Evolutionary conservation across 2,329 filamentous ascomycete genomes (phyloP), one percentile per base, ranked within the genome.

Genomic region (Fusarium cyanostomum): DNA sequence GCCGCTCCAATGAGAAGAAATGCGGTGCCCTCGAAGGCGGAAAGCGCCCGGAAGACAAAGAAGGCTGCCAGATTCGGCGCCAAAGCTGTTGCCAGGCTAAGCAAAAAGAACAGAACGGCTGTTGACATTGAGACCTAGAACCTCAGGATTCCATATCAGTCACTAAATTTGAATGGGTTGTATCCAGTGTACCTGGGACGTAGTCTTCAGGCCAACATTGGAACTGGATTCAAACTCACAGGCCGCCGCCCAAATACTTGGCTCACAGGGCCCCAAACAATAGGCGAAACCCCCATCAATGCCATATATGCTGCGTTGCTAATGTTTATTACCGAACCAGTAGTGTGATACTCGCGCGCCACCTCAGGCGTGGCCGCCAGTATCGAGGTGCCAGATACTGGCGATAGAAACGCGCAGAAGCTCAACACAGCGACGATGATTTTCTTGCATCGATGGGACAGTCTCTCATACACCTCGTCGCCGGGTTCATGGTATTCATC

Each of bases 231-330:
- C 15, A 18, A 46, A 73, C 78, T 67, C 69, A 84, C 82, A 50
- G 74, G 74, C 62, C 81, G 75, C 53, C 84, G 76, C 5, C 84
- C 84, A 64, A 81, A 85, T 8, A 86, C 80, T 60, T 85, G 82
- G 54, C 85, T 86, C 37, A 90, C 75, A 0, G 89, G 88, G 0
- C 88, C 88, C 81, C 87, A 91, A 49, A 91, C 82, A 11, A 85
- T 82, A 2, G 87, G 84, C 3, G 81, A 82, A 7, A 90, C 61
- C 0, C 87, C 89, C 89, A 91, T 91, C 68, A 88, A 89, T 2
- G 89, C 74, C 76, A 91, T 80, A 66, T 90, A 91, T 12, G 91
- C 71, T 0, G 88, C 89, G 75, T 91, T 91, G 65, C 82, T 86
- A 26, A 89, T 74, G 69, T 89, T 88, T 70, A 92, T 86, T 45